Percentiles rank a stretch among this genome's conserved stretches.
These are phyloP conservation scores for Epichloe baconii DNA, from an alignment of 2,329 filamentous ascomycete species.

Conservation along the genomic window DNA sequence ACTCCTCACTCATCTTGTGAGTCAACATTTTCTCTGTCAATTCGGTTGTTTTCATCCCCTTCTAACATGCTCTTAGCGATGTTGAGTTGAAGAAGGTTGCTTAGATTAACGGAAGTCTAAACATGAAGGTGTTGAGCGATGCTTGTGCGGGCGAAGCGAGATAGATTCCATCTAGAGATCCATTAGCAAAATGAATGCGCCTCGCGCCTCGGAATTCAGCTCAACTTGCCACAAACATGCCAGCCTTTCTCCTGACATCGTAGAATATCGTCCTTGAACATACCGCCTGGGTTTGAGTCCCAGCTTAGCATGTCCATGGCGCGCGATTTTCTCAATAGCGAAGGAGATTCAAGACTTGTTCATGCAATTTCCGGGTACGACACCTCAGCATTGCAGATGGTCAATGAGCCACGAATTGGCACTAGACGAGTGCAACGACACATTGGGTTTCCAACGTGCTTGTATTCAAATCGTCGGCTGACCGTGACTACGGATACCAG, in stretches of 20 bases:
- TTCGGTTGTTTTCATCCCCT: neutral
- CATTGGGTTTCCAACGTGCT: too few relatives aligned
- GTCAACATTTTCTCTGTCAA: neutral
- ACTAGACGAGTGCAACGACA: too few relatives aligned
- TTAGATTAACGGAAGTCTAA: neutral
- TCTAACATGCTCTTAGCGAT: slow-evolving; percentile 3
- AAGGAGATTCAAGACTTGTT: neutral
- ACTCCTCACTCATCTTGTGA: slow-evolving; percentile 4
- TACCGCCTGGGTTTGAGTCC: neutral
- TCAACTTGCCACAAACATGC: neutral
- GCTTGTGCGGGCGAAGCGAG: neutral
- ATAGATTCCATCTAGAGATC: neutral
- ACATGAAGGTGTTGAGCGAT: neutral
- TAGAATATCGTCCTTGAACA: neutral
- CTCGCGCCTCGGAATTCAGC: neutral
- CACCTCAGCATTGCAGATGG: too few relatives aligned
- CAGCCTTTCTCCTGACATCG: neutral
- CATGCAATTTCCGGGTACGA: neutral
- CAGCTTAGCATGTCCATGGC: neutral
- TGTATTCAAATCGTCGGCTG: too few relatives aligned
- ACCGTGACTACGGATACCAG: too few relatives aligned
- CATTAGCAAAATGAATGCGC: neutral
- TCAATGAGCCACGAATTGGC: too few relatives aligned
- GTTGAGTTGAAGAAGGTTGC: slow-evolving; percentile 6
- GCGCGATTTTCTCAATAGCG: neutral